Conservation (phyloP, 164 flowering plant genomes). For the Warburgia ugandensis region DNA sequence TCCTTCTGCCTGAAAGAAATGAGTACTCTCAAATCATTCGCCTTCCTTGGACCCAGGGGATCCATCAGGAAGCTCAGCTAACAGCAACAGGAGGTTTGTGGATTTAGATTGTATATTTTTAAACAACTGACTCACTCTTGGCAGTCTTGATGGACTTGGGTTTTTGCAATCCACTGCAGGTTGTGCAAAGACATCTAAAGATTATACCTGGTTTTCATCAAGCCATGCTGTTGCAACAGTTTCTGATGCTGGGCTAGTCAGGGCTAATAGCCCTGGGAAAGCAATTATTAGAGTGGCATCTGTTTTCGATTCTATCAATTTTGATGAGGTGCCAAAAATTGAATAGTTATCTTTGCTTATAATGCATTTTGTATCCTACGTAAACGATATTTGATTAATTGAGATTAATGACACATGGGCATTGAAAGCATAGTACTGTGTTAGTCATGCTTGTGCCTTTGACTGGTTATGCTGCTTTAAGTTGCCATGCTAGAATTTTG, state of each 20-base stretch:
- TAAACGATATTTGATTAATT: neutral
- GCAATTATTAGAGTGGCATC: constrained; percentile 74
- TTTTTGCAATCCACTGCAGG: constrained; percentile 34
- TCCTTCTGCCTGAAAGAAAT: constrained; percentile 25
- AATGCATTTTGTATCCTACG: neutral
- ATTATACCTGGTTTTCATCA: constrained; percentile 85
- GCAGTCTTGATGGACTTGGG: neutral
- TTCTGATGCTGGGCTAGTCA: constrained; percentile 64
- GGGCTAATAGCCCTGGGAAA: constrained; percentile 78
- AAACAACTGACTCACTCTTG: neutral
- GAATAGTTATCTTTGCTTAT: constrained; percentile 2
- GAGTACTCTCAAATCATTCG: constrained; percentile 29
- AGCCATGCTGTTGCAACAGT: constrained; percentile 54
- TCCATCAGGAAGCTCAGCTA: constrained; percentile 71
- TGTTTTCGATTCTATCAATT: constrained; percentile 60
- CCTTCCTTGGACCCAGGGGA: constrained; percentile 82
- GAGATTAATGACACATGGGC: neutral
- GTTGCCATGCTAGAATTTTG: too few relatives aligned
- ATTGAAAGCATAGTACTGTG: too few relatives aligned
- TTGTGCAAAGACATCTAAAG: constrained; percentile 59
- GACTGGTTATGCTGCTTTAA: too few relatives aligned
- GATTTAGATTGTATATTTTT: constrained; percentile 5
- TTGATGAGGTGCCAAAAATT: constrained; percentile 60
- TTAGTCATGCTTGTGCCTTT: too few relatives aligned
- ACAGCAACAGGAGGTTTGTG: constrained; percentile 70